Base-by-base conservation (phyloP, 805 yeast species). In the Ogataea methanolica region DNA sequence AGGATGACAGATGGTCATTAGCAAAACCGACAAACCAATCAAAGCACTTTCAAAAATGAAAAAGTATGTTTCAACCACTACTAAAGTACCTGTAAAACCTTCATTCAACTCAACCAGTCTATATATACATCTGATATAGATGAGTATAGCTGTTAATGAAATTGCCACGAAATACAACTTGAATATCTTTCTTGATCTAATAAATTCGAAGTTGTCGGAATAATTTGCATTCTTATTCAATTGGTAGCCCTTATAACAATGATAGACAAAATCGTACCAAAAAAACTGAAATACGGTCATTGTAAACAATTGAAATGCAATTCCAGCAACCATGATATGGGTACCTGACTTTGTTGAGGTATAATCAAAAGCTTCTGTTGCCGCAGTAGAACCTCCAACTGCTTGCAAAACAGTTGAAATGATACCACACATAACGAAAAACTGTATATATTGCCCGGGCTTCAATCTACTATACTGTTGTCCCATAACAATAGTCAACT, bases 311-410 rank as follows among this genome's bases (percentile, higher is more conserved):
- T 90, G 96, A 57, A 85, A 73, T 0, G 83, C 84, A 42, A 90
- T 72, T 7, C 96, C 96, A 2, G 77, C 91, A 41, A 88, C 76
- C 83, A 89, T 85, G 42, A 85, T 63, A 59, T 81, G 71, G 1
- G 85, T 72, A n/a, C 92, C 92, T 2, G 47, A 37, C 0, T 58
- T 50, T 1, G 77, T 58, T 37, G 60, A 57, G 12, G 66, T 60
- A 38, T 59, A 58, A 3, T 44, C 42, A 7, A 63, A 51, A 6
- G 73, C 61, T 0, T 79, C 72, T 2, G 63, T 52, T 36, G 85
- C 82, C 2, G 89, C 87, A 40, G 77, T 65, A 46, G 84, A 94
- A 58, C 96, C 96, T 41, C 96, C 96, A 9, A 69, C 74, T 3
- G 82, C 91, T 66, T 88, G 96, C 19, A 88, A 60, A 1, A 79